Evolutionary conservation across 768 basidiomycete genomes (phyloP), one percentile per base, ranked within the genome.

Genomic region (Tubosaeta sp.): DNA sequence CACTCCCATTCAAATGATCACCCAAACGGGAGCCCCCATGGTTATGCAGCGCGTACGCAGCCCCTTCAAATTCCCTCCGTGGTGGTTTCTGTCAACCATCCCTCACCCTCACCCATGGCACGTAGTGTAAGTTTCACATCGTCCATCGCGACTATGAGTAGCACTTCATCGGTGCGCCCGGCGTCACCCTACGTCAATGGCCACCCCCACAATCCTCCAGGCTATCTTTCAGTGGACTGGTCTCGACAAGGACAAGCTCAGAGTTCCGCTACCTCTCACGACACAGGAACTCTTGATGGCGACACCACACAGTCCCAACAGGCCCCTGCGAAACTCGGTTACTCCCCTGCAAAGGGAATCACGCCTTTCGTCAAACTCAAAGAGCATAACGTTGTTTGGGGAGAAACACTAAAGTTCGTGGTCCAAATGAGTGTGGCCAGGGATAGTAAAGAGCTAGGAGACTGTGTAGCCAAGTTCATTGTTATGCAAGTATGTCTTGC

Each of bases 381-480:
- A 61, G 84, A 84, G 27, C 87, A 90, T 59, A 75, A 74, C 8
- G 81, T 84, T 12, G 63, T 66, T 10, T 91, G 86, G 85, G 76
- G 78, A 6, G 75, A 82, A 46, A 68, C 73, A 0, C 71, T 90
- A 18, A 73, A 78, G 32, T 74, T 82, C 6, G 69, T 80, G 3
- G 74, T 89, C 13, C 80, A 84, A 53, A 75, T 80, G 67, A 77
- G 80, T 53, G 73, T 90, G 8, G 77, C 82, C 42, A 75, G 83
- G 35, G 74, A 80, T 43, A 67, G 68, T 21, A 60, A 55, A 24
- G 70, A 71, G 36, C 71, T 91, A 4, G 36, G 75, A 77, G n/a
- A 79, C 24, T 69, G 74, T 59, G 78, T 80, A 11, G 75, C 88
- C 52, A 88, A 84, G 66, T 73, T 91, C 4, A 74, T 80, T 22